Base-by-base conservation (phyloP, 2,329 filamentous ascomycete species). In the Corynespora cassiicola region DNA sequence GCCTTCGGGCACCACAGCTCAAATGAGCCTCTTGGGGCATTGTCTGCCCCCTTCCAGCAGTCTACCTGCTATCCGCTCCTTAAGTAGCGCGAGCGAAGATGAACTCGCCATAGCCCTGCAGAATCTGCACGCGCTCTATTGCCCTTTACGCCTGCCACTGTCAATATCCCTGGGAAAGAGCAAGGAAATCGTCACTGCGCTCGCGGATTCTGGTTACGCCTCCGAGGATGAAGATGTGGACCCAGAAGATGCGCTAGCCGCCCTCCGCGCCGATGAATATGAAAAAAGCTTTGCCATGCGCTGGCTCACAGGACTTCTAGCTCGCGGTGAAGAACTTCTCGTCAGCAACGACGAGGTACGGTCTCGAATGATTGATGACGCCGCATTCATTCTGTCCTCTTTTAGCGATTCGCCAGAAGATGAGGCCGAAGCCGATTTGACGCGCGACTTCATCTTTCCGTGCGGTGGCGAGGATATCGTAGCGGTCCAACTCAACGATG, bases 11-110 rank as follows among this genome's bases (percentile, higher is more conserved):
- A n/a, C n/a, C n/a, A n/a, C n/a, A n/a, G n/a, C n/a, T n/a, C n/a
- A n/a, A n/a, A n/a, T n/a, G n/a, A 47, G 24, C 33, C 22, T 51
- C 22, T 31, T 47, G 21, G 54, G 52, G 42, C 46, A 36, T 35
- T 64, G 56, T 44, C 50, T 60, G 51, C 53, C 61, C 32, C 64
- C 64, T 20, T 61, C 64, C 23, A 65, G 61, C 54, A 66, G 55
- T 39, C 40, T 68, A 10, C 57, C 54, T 27, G 54, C 60, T 6
- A 39, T 63, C 2, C 57, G 61, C 6, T 47, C 50, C 1, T 43
- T 66, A 11, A 29, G 42, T 4, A 32, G 43, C 9, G 39, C 52
- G 15, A 49, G 53, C 6, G 58, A 66, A 21, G 42, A 50, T 11
- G 45, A 56, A 9, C 47, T 68, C 17, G 46, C 29, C 3, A 29